Base-by-base conservation (phyloP, 2,329 filamentous ascomycete genomes). In the Ophiostoma montium region DNA sequence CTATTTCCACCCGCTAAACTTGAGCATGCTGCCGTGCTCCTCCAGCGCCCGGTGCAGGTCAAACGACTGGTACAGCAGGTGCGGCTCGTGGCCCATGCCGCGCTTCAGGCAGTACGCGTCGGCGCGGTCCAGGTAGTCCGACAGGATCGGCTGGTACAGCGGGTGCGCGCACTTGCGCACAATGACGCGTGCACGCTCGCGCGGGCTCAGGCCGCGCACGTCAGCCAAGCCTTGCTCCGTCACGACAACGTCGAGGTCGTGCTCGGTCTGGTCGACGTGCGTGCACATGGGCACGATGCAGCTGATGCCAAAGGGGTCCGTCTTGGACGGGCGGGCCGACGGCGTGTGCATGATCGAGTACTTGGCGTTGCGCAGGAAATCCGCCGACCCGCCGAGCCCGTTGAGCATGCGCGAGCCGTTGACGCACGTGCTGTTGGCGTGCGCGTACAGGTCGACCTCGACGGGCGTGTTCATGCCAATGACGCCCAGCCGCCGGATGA, bases 401-500 rank as follows among this genome's bases (percentile, higher is more conserved):
- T 90, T 90, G 53, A 92, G 74, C 84, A 90, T 92, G 50, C 88
- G 81, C 53, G 76, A 82, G 55, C 88, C 87, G 80, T 92, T 87
- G 19, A 94, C 87, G 61, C 84, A 89, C 49, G 87, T 94, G 53
- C 76, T 82, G 76, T 94, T 95, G 58, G 88, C 88, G 68, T 94
- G 87, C 2, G 87, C 88, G 68, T 94, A 94, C 60, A 94, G 94
- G 67, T 94, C 88, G 15, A 94, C 87, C 67, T 94, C 88, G 43
- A 94, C 86, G 19, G 87, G 87, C 0, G 87, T 94, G 74, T 94
- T 94, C 87, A 94, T 94, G 63, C 86, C 87, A 58, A 95, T 94
- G 56, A 88, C 81, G 53, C 87, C 87, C 1, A 94, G 72, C 23
- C 87, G 78, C 49, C 86, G 79, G 69, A 94, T 94, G 67, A 94